phyloP scores from a whole-genome alignment of 2,329 filamentous ascomycete species.

The Fusarium equiseti region DNA sequence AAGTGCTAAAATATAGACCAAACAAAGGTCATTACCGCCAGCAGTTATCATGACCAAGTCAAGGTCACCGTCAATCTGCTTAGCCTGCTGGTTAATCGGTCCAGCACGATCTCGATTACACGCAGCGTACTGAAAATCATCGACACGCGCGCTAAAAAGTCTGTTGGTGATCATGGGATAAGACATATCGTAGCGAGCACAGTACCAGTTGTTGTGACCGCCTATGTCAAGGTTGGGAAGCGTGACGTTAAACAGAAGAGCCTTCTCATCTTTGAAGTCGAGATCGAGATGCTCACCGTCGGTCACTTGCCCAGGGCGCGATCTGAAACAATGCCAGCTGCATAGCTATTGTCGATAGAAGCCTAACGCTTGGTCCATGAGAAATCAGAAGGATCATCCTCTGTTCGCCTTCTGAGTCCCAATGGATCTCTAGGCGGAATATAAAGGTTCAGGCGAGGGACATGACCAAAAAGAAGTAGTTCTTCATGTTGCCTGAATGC shows the following conservation, averaged over 20 bases:
- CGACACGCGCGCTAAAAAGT: neutral
- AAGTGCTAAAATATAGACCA: neutral
- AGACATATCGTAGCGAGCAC: constrained; percentile 2
- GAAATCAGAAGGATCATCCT: neutral
- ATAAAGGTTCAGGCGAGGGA: accelerated
- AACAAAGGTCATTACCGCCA: neutral
- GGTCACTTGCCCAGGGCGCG: accelerated
- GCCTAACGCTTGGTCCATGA: neutral
- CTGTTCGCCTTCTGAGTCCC: neutral
- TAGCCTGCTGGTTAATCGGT: neutral
- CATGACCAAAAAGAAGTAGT: neutral
- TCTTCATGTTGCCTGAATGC: neutral
- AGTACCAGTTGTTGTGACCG: neutral
- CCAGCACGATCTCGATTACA: constrained; percentile 12
- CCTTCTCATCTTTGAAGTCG: accelerated
- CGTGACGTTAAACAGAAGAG: accelerated
- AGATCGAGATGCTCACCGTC: neutral
- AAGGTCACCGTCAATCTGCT: neutral
- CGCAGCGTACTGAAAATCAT: constrained; percentile 11
- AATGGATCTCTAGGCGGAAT: neutral
- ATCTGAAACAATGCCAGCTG: neutral
- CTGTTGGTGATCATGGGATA: constrained; percentile 9
- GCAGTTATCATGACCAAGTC: constrained; percentile 15
- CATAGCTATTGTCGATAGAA: neutral
- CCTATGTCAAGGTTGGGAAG: neutral